Evolutionary conservation across 2,329 filamentous ascomycete species (phyloP).

Genomic region (Arachnomyces sp.): DNA sequence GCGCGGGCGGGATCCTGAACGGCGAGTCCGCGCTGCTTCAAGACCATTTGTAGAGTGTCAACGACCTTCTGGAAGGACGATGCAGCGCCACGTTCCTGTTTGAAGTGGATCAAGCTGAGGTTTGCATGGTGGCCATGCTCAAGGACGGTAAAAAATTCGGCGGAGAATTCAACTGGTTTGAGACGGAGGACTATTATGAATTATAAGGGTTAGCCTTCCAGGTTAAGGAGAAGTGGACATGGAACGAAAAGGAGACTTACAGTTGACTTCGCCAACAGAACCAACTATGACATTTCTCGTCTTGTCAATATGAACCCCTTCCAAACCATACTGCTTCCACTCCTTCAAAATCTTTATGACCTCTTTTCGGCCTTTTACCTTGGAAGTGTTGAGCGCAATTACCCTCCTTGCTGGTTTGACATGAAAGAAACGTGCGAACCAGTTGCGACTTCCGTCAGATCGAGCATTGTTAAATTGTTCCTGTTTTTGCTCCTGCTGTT

Average conservation of each 20-base stretch:
- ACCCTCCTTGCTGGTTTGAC: conserved; percentile 74
- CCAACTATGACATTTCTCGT: conserved; percentile 72
- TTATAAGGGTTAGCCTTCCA: conserved; percentile 16
- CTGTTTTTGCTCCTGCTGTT: conserved; percentile 9
- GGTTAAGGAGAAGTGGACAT: not conserved
- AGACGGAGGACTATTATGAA: conserved; percentile 59
- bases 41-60: conserved; percentile 63
- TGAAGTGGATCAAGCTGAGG: conserved; percentile 75
- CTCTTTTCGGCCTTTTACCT: conserved; percentile 68
- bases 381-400: conserved; percentile 67
- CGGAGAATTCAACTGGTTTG: conserved; percentile 80
- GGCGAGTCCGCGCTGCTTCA: conserved; percentile 58
- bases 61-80: conserved; percentile 81
- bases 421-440: conserved; percentile 81
- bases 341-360: conserved; percentile 66
- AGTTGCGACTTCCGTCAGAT: conserved; percentile 59
- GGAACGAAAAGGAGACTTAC: conserved; percentile 47
- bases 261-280: conserved; percentile 66
- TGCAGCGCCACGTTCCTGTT: conserved; percentile 83
- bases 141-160: conserved; percentile 81
- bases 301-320: conserved; percentile 71
- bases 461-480: conserved; percentile 5
- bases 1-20: conserved; percentile 60
- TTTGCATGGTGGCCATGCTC: conserved; percentile 72
- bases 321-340: conserved; percentile 76